Percentiles rank a stretch among this genome's conserved stretches.
phyloP scores from a whole-genome alignment of 306 rosid genomes.

The Rosa multiflora region DNA sequence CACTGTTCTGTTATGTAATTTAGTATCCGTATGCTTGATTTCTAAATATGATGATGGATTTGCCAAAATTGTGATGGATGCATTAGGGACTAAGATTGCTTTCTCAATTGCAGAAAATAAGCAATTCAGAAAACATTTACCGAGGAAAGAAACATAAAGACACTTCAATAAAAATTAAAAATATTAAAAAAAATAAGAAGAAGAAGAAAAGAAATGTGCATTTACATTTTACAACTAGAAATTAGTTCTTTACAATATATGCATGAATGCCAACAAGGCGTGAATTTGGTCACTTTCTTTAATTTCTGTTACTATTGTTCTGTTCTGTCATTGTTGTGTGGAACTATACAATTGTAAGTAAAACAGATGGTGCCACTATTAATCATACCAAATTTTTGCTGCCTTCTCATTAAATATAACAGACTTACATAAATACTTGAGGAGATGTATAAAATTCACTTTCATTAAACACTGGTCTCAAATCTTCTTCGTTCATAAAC shows the following conservation, averaged over 20 bases:
- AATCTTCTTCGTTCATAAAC: constrained; percentile 45
- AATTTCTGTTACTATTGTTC: neutral
- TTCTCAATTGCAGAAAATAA: neutral
- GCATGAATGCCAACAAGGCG: constrained; percentile 15
- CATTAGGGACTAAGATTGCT: neutral
- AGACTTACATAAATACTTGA: constrained; percentile 39
- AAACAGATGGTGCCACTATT: neutral
- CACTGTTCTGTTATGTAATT: neutral
- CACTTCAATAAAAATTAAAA: neutral
- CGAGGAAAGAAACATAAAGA: neutral
- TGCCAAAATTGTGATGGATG: neutral
- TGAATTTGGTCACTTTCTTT: neutral
- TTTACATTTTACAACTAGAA: neutral
- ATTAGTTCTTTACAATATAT: constrained; percentile 14
- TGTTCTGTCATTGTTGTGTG: neutral
- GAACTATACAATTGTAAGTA: constrained; percentile 8
- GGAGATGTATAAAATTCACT: constrained; percentile 49
- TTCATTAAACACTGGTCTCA: constrained; percentile 48
- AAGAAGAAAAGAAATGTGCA: neutral
- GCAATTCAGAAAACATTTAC: no score
- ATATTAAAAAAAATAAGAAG: neutral
- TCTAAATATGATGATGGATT: neutral
- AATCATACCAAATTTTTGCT: neutral
- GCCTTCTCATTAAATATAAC: neutral
- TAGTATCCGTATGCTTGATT: neutral